Conservation (phyloP, 1,284 basidiomycete genomes). For the Volvariella surrecta region DNA sequence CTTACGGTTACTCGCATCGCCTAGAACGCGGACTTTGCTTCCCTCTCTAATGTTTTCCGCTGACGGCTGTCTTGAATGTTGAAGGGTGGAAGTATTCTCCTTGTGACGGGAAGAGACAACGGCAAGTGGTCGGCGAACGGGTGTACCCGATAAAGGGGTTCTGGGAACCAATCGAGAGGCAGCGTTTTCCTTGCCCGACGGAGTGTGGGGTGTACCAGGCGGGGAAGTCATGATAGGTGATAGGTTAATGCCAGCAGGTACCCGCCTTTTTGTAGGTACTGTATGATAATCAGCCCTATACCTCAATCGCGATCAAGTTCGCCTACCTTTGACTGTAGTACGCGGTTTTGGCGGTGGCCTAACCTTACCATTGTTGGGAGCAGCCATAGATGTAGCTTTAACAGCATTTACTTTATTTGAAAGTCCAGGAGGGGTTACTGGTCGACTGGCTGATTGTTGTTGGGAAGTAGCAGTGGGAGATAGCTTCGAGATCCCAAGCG, state of each 20-base stretch:
- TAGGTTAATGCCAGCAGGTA: conserved; percentile 25
- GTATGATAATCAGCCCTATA: conserved; percentile 3
- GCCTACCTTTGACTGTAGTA: conserved; percentile 22
- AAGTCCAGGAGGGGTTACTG: conserved; percentile 22
- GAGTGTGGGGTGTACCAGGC: conserved; percentile 23
- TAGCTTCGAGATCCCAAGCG: conserved; percentile 39
- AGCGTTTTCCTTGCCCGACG: conserved; percentile 25
- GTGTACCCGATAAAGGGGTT: not conserved
- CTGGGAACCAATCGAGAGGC: conserved; percentile 4
- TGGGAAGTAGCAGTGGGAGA: conserved; percentile 32
- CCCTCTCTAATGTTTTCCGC: conserved; percentile 10
- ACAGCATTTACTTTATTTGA: conserved; percentile 11
- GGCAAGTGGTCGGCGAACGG: conserved; percentile 20
- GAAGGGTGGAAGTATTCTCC: conserved; percentile 12
- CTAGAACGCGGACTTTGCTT: conserved; percentile 16
- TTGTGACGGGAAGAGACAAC: conserved; percentile 16
- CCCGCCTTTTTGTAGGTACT: conserved; percentile 28
- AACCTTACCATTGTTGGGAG: conserved; percentile 19
- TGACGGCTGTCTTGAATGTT: conserved; percentile 6
- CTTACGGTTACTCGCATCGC: conserved; percentile 15
- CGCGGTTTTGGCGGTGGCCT: conserved; percentile 34
- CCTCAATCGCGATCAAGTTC: conserved; percentile 8
- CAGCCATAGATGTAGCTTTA: conserved; percentile 8
- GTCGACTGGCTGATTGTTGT: conserved; percentile 20
- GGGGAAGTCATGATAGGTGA: conserved; percentile 41